Evolutionary conservation across 2,329 filamentous ascomycete species (phyloP), one percentile per base, ranked within the genome.

Genomic region (Colletotrichum tropicicola): DNA sequence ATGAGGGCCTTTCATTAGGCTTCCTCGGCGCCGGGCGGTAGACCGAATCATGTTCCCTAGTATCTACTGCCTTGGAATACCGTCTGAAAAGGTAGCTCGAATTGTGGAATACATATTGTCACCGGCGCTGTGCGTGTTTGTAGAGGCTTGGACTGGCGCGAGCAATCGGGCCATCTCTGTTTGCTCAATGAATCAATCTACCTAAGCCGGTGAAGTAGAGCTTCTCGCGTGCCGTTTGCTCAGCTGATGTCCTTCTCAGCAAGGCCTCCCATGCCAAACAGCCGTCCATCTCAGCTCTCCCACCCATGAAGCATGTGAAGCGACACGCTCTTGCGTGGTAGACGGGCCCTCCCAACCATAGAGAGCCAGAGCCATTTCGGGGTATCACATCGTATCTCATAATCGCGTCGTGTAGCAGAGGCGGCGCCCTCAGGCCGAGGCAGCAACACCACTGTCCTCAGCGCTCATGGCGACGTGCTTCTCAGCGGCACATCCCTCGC

Each of bases 41-140:
- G 88, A 92, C 68, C 23, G 55, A 73, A 65, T 60, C n/a, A n/a
- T n/a, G n/a, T 72, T 90, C 84, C 88, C 89, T 89, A 90, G 91
- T 93, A 93, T 93, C 91, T 93, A 90, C 91, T 92, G 89, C 91
- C 89, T 89, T 92, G 86, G 91, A 93, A 87, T 89, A 79, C 80
- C 79, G 77, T 83, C 83, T 93, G 91, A 92, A 87, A 88, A 89
- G 89, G 91, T 89, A 84, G 91, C 91, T 93, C 91, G 91, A 92
- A 90, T 89, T 89, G 89, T 89, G 86, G 89, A 66, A 89, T 87
- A 92, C 89, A 92, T 82, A 72, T 72, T 54, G 58, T 52, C 28
- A 44, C 25, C 4, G 19, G 9, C 6, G 49, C 7, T 15, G 19
- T 13, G 49, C 27, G 49, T 23, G 17, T 27, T 19, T 12, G 27